These are phyloP conservation scores for Gnomoniopsis sp. DNA, from an alignment of 2,329 filamentous ascomycete species.

Conservation along the genomic window DNA sequence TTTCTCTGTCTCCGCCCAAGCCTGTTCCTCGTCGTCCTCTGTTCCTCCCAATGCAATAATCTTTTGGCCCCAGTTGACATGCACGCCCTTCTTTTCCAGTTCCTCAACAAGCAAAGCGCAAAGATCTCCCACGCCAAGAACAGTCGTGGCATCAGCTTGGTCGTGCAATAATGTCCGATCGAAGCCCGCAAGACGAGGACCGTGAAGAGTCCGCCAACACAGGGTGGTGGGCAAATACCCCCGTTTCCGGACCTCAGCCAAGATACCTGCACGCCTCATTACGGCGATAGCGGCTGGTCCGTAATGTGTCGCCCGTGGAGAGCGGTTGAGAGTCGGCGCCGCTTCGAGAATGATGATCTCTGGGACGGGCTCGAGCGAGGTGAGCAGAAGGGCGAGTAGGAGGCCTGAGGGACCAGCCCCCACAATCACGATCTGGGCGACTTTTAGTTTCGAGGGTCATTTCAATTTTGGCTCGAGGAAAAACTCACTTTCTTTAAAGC, in stretches of 20 bases:
- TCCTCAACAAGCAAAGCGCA: neutral
- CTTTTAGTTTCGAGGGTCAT: neutral
- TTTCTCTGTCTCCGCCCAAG: constrained; percentile 23
- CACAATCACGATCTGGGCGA: neutral
- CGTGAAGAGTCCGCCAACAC: constrained; percentile 17
- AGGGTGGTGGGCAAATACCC: constrained; percentile 14
- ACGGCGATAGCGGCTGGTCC: constrained; percentile 12
- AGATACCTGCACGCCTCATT: constrained; percentile 14
- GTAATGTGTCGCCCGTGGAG: constrained; percentile 19
- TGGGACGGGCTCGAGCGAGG: neutral
- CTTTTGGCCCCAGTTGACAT: constrained; percentile 37
- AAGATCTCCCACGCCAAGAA: neutral
- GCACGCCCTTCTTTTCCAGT: constrained; percentile 21
- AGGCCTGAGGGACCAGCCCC: constrained; percentile 23
- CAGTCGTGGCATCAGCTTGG: neutral
- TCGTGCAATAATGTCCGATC: neutral
- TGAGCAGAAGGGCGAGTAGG: constrained; percentile 21
- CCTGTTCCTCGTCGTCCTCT: constrained; percentile 27
- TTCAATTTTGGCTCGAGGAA: neutral
- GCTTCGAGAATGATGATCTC: neutral
- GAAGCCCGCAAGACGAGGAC: constrained; percentile 7
- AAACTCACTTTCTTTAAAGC: neutral
- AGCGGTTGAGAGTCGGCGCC: constrained; percentile 2
- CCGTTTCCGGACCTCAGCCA: constrained; percentile 8
- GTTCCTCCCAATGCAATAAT: constrained; percentile 34